Percentiles rank a stretch among this genome's conserved stretches.
phyloP scores from a whole-genome alignment of 208 protist genomes.

The Acanthamoeba lenticulata region DNA sequence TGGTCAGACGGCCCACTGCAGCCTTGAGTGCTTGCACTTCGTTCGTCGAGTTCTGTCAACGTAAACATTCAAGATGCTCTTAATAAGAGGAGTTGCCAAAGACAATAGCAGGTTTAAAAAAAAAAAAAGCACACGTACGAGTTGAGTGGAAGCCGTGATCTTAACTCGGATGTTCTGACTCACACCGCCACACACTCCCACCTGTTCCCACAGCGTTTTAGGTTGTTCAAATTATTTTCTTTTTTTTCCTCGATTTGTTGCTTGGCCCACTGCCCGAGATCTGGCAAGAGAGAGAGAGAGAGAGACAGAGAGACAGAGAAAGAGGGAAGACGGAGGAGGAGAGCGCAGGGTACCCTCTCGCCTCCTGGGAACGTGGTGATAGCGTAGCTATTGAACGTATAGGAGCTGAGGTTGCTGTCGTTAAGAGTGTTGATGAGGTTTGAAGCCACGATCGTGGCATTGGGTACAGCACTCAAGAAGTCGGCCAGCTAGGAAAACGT shows the following conservation, averaged over 20 bases:
- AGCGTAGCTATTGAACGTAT: no score
- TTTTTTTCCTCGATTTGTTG: no score
- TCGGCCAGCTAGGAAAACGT: background rate
- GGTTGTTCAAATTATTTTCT: no score
- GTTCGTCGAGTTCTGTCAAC: background rate
- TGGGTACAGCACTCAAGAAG: background rate
- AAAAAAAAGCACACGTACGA: background rate
- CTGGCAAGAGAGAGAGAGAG: background rate
- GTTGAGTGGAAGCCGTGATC: background rate
- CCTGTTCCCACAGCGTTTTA: no score
- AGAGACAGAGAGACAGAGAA: background rate
- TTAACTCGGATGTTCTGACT: background rate
- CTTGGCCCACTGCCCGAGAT: no score
- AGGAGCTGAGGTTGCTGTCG: background rate
- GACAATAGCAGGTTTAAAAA: background rate
- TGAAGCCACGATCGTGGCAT: background rate
- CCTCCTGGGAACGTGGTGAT: constrained; percentile 22
- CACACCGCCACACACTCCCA: background rate
- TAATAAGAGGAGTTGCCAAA: no score
- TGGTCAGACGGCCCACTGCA: background rate
- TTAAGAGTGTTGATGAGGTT: constrained; percentile 20
- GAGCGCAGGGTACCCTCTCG: background rate
- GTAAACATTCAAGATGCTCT: no score
- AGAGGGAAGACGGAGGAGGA: background rate
- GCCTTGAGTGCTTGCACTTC: background rate